Evolutionary conservation across 306 rosid species (phyloP).

Genomic region (Cicer chorassanicum): DNA sequence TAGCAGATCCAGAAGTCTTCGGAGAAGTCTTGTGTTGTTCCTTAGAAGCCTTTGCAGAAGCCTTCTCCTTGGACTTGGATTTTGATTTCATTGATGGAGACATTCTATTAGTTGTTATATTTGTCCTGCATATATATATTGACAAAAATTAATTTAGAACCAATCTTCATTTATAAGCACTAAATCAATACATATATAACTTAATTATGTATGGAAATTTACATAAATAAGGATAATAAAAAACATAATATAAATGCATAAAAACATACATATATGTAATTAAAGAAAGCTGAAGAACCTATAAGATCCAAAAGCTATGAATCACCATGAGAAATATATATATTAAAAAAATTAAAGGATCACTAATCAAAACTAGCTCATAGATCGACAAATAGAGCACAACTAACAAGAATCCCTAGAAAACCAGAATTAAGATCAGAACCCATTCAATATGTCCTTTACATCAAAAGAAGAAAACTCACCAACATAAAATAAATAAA

Average conservation of each 20-base stretch:
- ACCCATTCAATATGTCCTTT: neutral
- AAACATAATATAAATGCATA: no score
- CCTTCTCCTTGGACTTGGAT: conserved; percentile 67
- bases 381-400: conserved; percentile 23
- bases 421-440: conserved; percentile 15
- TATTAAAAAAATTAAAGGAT: neutral
- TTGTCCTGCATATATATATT: conserved; percentile 25
- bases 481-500: conserved; percentile 21
- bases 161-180: conserved; percentile 6
- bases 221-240: neutral
- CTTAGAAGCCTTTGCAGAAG: conserved; percentile 53
- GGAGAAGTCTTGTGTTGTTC: conserved; percentile 61
- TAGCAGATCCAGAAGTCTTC: conserved; percentile 59
- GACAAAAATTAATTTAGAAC: conserved; percentile 3
- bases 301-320: conserved; percentile 14
- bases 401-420: conserved; percentile 20
- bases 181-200: conserved; percentile 14
- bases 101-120: conserved; percentile 54
- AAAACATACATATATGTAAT: neutral
- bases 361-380: conserved; percentile 3
- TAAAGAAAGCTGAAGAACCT: conserved; percentile 12
- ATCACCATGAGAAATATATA: conserved; percentile 19
- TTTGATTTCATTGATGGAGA: conserved; percentile 77
- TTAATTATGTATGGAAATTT: neutral
- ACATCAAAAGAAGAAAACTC: neutral